Evolutionary conservation across 768 basidiomycete species (phyloP), one percentile per base, ranked within the genome.

Genomic region (Tylopilus vinaceipallidus): DNA sequence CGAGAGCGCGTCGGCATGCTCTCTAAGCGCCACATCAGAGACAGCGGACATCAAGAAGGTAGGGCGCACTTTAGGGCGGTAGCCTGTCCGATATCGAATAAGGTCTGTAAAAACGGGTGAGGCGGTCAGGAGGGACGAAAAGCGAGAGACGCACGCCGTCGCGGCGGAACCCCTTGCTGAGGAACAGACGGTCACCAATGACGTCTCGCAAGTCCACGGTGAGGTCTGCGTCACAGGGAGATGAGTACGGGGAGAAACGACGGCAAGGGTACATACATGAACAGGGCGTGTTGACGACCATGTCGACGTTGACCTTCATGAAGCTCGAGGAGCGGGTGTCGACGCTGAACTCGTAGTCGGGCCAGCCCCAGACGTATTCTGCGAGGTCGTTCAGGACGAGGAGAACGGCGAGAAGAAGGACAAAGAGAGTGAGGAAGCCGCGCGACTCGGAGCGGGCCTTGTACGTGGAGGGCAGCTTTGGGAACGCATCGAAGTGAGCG

Each of bases 331-430:
- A 70, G 47, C 80, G 77, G 27, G 69, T 69, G 63, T 98, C 95
- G 44, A 99, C 86, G 55, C 82, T 85, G 69, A 98, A 99, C 62
- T 87, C 84, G 58, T 86, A 85, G 63, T 91, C 88, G 7, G 91
- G 87, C 81, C 93, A 95, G 37, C 95, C 95, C 81, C 90, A 98
- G 29, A 98, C 71, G 62, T 82, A 98, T 64, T 98, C 95, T 42
- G 84, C 84, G 36, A 95, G 69, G 61, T 98, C 95, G 58, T 95
- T 95, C 52, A 92, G 76, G 48, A 94, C 78, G 17, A 95, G 78
- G 22, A 93, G 57, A 45, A 90, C 69, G 11, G 88, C 82, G 38
- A 91, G 55, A 37, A 86, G 56, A 7, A 74, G 68, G 45, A 93
- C 81, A 53, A 87, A 79, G 60, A 91, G 52, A 17, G 91, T 93